A percentile compares a stretch with the other conserved stretches of the same genome.
These are phyloP conservation scores for Truncatella angustata DNA, from an alignment of 2,329 filamentous ascomycete species.

Conservation along the genomic window DNA sequence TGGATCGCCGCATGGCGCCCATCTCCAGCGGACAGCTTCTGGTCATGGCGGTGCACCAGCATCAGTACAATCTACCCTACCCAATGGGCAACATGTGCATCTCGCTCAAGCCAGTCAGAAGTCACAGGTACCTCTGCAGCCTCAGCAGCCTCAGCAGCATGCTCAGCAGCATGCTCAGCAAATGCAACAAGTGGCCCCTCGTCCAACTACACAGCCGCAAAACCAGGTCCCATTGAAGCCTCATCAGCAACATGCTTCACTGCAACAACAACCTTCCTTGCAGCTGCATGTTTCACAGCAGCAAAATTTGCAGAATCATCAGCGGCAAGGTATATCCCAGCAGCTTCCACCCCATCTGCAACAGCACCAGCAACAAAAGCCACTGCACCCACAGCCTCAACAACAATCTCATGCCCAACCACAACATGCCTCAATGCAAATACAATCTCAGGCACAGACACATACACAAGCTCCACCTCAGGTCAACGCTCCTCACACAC, in stretches of 20 bases:
- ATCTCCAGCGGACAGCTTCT: conserved; percentile 5
- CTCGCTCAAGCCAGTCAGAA: conserved; percentile 3
- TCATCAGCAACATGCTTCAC: too few species aligned
- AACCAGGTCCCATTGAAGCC: conserved; percentile 3
- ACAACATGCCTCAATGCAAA: background rate
- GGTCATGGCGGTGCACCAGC: conserved; percentile 16
- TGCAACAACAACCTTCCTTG: background rate
- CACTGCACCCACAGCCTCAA: background rate
- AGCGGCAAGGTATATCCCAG: conserved; percentile 5
- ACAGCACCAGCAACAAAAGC: conserved; percentile 14
- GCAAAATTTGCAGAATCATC: conserved; percentile 25
- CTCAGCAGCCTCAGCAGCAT: conserved; percentile 7
- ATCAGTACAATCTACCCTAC: conserved; percentile 14
- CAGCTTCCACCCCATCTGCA: conserved; percentile 9
- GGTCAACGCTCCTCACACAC: too few species aligned
- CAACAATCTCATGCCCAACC: background rate
- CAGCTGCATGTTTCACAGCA: conserved; percentile 1
- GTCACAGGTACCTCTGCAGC: background rate
- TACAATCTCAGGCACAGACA: background rate
- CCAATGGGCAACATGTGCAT: conserved; percentile 13
- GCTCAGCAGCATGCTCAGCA: conserved; percentile 6
- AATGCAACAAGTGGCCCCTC: conserved; percentile 13
- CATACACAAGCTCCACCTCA: background rate
- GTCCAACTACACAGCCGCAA: conserved; percentile 6
- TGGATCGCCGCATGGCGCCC: conserved; percentile 18